These are phyloP conservation scores for Orbilia brochopaga DNA, from an alignment of 2,329 filamentous ascomycete genomes.

Conservation along the genomic window DNA sequence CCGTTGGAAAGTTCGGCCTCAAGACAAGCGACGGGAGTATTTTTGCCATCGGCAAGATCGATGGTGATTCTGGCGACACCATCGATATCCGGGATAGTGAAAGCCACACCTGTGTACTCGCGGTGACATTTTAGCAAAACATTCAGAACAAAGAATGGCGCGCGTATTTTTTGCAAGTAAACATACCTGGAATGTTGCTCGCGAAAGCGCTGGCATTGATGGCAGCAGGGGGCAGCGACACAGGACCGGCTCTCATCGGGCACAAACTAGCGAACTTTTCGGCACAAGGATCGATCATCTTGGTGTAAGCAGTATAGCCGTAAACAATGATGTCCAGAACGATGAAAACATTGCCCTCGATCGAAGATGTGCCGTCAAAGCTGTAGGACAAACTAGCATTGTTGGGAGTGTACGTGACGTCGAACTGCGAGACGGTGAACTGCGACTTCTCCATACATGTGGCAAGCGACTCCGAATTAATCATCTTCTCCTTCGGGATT, in stretches of 20 bases:
- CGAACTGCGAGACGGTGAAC: conserved; percentile 87
- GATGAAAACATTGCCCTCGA: conserved; percentile 80
- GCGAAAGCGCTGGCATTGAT: conserved; percentile 66
- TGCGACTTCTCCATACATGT: conserved; percentile 82
- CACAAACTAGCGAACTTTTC: conserved; percentile 74
- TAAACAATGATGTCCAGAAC: conserved; percentile 80
- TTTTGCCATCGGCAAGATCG: conserved; percentile 69
- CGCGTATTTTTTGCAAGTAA: neutral
- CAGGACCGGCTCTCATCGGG: conserved; percentile 84
- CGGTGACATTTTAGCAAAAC: conserved; percentile 1
- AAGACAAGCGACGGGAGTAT: conserved; percentile 74
- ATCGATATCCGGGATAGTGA: conserved; percentile 88
- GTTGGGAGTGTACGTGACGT: conserved; percentile 77
- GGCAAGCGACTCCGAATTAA: conserved; percentile 82
- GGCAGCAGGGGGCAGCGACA: conserved; percentile 76
- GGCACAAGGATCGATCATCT: conserved; percentile 77
- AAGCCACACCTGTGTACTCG: conserved; percentile 70
- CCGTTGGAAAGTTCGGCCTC: conserved; percentile 88
- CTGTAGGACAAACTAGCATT: conserved; percentile 76
- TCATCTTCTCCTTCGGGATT: conserved; percentile 69
- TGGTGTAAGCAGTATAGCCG: conserved; percentile 73
- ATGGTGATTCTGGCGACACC: conserved; percentile 82
- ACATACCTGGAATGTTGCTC: conserved; percentile 70
- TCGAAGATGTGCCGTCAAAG: conserved; percentile 80
- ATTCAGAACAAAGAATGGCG: conserved; percentile 1